A percentile compares a stretch with the other conserved stretches of the same genome.
These are phyloP conservation scores for Globisporangium nagaii DNA, from an alignment of 352 stramenopile species.

Conservation along the genomic window DNA sequence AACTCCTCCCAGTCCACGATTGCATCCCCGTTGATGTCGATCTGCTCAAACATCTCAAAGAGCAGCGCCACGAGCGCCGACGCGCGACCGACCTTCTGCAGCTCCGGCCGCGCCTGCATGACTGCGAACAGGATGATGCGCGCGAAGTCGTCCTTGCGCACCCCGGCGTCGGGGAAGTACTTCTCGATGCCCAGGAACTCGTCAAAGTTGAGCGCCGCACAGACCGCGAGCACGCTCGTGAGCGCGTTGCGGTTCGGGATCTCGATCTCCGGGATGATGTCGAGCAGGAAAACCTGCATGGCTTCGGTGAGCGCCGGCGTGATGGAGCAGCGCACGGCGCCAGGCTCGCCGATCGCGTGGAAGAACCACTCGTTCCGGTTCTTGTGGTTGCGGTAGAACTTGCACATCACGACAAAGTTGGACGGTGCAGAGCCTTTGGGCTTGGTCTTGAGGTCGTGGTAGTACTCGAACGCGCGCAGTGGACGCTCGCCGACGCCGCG, in stretches of 20 bases:
- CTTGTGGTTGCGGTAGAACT: conserved; percentile 40
- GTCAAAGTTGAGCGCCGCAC: conserved; percentile 44
- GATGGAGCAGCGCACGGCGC: conserved; percentile 36
- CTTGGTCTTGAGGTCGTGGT: conserved; percentile 21
- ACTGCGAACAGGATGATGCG: conserved; percentile 42
- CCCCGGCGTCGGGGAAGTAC: conserved; percentile 33
- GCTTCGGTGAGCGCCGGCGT: conserved; percentile 34
- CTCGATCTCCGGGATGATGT: conserved; percentile 67
- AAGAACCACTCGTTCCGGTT: conserved; percentile 33
- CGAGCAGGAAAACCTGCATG: conserved; percentile 57
- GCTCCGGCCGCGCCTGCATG: conserved; percentile 31
- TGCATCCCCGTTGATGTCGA: conserved; percentile 80
- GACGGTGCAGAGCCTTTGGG: conserved; percentile 7
- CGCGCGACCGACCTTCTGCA: conserved; percentile 25
- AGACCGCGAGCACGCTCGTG: conserved; percentile 57
- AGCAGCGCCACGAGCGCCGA: conserved; percentile 37
- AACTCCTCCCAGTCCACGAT: conserved; percentile 85
- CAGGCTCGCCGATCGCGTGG: conserved; percentile 27
- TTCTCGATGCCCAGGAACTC: conserved; percentile 55
- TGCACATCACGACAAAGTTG: conserved; percentile 46
- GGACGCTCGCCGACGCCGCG: conserved; percentile 15
- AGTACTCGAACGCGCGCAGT: conserved; percentile 15
- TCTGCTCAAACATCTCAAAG: conserved; percentile 78
- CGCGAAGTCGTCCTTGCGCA: conserved; percentile 47
- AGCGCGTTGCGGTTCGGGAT: conserved; percentile 56